Conservation (phyloP, 2,329 filamentous ascomycete genomes). For the Penicillium glabrum region DNA sequence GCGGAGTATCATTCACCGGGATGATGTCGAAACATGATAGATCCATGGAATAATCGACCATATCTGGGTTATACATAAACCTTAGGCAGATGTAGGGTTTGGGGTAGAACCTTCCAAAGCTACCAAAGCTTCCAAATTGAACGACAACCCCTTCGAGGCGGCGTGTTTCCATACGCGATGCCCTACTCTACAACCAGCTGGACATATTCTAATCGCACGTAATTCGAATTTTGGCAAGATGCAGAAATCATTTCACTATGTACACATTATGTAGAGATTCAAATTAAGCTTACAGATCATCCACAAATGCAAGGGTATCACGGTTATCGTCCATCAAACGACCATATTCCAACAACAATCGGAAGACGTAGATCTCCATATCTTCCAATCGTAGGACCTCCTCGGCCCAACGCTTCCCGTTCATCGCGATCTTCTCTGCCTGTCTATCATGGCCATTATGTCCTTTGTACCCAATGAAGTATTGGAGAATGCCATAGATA, state of each 20-base stretch:
- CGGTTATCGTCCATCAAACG: conserved; percentile 1
- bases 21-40: no score
- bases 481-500: conserved; percentile 52
- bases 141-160: no score
- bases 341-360: conserved; percentile 49
- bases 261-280: not conserved
- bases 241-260: not conserved
- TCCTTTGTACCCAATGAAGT: conserved; percentile 67
- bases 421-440: conserved; percentile 64
- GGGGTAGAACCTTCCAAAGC: no score
- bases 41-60: no score
- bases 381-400: conserved; percentile 68
- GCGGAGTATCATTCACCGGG: no score
- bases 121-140: no score
- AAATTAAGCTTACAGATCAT: not conserved
- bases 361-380: conserved; percentile 69
- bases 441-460: conserved; percentile 47
- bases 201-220: not conserved
- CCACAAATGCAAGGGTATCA: not conserved
- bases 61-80: no score
- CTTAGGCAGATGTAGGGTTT: no score
- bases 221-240: not conserved
- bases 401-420: conserved; percentile 68
- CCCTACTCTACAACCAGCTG: not conserved
- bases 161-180: no score